phyloP scores from a whole-genome alignment of 257 asterid species.

The Solanum tacnaense region DNA sequence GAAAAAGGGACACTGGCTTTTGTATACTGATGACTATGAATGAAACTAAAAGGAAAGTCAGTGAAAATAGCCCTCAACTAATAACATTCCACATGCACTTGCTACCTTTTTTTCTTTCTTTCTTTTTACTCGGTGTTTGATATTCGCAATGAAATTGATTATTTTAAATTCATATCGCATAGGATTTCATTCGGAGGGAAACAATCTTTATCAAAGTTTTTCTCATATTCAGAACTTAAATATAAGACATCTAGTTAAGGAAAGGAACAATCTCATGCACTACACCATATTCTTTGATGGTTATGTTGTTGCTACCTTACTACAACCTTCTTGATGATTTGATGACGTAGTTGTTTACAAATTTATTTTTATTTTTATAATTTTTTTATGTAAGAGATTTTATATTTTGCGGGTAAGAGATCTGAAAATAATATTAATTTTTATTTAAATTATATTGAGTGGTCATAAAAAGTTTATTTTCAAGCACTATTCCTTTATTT shows the following conservation, averaged over 20 bases:
- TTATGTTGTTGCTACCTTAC: not conserved
- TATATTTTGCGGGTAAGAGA: not conserved
- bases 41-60: slow-evolving; percentile 5
- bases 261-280: too few relatives aligned
- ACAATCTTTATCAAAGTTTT: too few relatives aligned
- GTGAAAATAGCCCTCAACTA: not conserved
- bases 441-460: not conserved
- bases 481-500: too few relatives aligned
- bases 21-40: slow-evolving; percentile 3
- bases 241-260: not conserved
- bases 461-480: too few relatives aligned
- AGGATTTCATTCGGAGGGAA: too few relatives aligned
- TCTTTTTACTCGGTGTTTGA: too few relatives aligned
- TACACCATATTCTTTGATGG: not conserved
- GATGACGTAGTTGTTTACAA: not conserved
- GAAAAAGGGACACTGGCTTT: not conserved
- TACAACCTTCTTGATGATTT: not conserved
- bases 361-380: too few relatives aligned
- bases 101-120: not conserved
- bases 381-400: not conserved
- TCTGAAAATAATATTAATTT: not conserved
- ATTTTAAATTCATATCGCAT: too few relatives aligned
- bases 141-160: too few relatives aligned
- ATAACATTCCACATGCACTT: slow-evolving; percentile 17
- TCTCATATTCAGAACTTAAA: too few relatives aligned